Base-by-base conservation (phyloP, 371 early-diverging fungal species). In the Mortierella sp. region DNA sequence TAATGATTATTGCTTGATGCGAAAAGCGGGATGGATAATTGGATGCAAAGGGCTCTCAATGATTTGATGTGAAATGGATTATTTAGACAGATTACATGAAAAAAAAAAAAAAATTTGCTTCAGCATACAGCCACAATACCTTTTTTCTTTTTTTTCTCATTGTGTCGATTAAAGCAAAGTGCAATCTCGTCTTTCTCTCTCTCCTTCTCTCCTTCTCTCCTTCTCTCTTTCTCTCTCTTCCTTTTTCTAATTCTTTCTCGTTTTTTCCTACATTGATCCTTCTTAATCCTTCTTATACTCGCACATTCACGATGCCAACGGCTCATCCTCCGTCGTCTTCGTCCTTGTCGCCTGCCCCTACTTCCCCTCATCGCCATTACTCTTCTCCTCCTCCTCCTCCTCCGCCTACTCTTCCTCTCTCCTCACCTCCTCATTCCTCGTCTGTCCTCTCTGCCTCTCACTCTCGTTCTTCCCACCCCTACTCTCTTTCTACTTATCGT, bases 311-410 rank as follows among this genome's bases (percentile, higher is more conserved):
- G 40, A 66, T 66, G 67, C 51, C 66, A 28, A 61, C 66, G 22
- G 59, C 66, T 22, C 66, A 66, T 34, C 66, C 65, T 28, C 19
- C 37, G 60, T 26, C 37, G 34, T 34, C 42, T 6, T 23, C 42
- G 32, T 37, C 60, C 37, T 56, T 45, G 45, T 45, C 45, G 45
- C 45, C 45, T 45, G 45, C 45, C 19, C 45, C 70, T 12, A 28
- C 56, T 54, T 47, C 51, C 17, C 61, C 40, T 47, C 71, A 58
- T 65, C 54, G n/a, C 55, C 57, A 26, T 17, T 60, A 32, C 40
- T 23, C 42, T 22, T 60, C 60, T 2, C 23, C 60, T 13, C 34
- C 35, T 8, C 35, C 57, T n/a, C 2, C 28, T 13, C 32, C 56
- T 29, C 26, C 47, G 32, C 37, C 29, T 53, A 31, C 49, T 51